Evolutionary conservation across 768 basidiomycete species (phyloP), one percentile per base, ranked within the genome.

Genomic region (Suillus alpinus): DNA sequence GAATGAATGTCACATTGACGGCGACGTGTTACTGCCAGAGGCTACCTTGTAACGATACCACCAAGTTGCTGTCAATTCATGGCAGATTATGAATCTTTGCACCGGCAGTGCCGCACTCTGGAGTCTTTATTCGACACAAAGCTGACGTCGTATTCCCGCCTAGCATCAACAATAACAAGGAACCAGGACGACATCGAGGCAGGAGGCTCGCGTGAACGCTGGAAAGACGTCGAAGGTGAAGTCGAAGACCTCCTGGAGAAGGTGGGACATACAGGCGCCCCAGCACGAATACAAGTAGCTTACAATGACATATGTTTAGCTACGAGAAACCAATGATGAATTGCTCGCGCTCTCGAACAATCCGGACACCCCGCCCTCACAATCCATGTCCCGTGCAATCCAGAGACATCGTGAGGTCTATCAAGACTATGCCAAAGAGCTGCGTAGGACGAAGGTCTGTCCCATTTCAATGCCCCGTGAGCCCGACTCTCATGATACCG

Each of bases 71-170:
- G 18, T n/a, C 58, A 52, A 36, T 14, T 13, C 40, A 93, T 92
- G 90, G 80, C 88, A 60, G 86, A 79, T 66, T 95, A 95, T 78
- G 96, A 98, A 67, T 84, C 89, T 59, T 81, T 98, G 36, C 91
- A 97, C 68, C 80, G 94, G 58, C 94, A 96, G 74, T 93, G 93
- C 76, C 83, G 95, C 68, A 95, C 95, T 5, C 86, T 98, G 31
- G 96, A 98, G 71, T 93, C 94, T 50, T 82, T 94, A 26, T 91
- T 98, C 64, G 94, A 97, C 70, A 78, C 90, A 36, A 96, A 97
- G 73, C 81, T 99, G 34, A 93, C 93, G 0, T 81, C 92, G 10
- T 98, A 98, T 75, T 86, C 93, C 20, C 91, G 93, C 66, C 80
- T 97, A 44, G 94, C 91, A 8, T 84, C 89, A 4, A 80, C 80